Evolutionary conservation across 345 rosid species (phyloP), one percentile per base, ranked within the genome.

Genomic region (Passiflora organensis): DNA sequence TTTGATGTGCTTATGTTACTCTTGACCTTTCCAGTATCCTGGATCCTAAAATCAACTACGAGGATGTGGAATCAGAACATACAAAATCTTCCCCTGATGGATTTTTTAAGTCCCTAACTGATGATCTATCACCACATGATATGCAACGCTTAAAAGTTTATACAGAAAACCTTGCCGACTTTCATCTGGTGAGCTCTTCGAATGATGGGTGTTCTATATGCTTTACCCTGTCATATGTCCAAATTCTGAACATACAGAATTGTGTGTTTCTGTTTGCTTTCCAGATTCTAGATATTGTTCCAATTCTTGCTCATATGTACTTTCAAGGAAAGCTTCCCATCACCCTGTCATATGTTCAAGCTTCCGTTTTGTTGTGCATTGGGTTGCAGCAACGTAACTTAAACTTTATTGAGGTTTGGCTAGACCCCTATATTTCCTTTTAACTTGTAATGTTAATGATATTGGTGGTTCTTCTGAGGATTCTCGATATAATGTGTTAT

Each of bases 261-360:
- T 28, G 34, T 32, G 23, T 53, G n/a, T 56, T 34, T 48, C 19
- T 25, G 22, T n/a, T 32, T 43, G 58, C 45, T 22, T 70, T 44
- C 42, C 82, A 94, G 97, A 81, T 85, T 49, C 47, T 75, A 53
- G 86, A 83, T 70, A 58, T 80, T 48, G 77, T 82, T 69, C 83
- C 91, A 13, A 66, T 63, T 58, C 86, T 93, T 50, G 93, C 97
- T 19, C 81, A 72, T 52, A 67, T 71, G 10, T 93, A 86, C 76
- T 93, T 89, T 53, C 82, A 66, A 67, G 91, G 74, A 86, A 84
- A 75, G 86, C 76, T 93, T 67, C 96, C 95, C 0, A 74, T 89
- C 63, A 65, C 96, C 1, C 58, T 89, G 25, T 77, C 95, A 9
- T 73, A 86, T 62, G 86, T 78, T 62, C 89, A 89, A 71, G 91